phyloP scores from a whole-genome alignment of 2,329 filamentous ascomycete species.

The Hypoxylon sp. region DNA sequence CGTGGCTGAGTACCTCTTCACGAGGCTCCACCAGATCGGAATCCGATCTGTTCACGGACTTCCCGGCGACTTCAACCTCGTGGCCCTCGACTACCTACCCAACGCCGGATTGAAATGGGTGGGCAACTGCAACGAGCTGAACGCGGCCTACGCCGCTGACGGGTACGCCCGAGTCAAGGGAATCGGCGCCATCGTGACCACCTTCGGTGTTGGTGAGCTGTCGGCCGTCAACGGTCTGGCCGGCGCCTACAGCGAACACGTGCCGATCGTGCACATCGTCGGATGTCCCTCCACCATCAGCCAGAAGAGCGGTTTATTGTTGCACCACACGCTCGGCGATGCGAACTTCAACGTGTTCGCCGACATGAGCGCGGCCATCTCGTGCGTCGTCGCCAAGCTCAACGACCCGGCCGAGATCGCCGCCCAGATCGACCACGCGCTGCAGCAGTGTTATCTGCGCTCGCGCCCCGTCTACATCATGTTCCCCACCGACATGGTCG shows the following conservation, averaged over 20 bases:
- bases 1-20: conserved; percentile 74
- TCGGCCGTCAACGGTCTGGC: conserved; percentile 78
- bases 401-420: conserved; percentile 75
- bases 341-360: conserved; percentile 85
- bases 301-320: conserved; percentile 56
- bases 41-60: conserved; percentile 72
- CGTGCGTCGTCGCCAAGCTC: conserved; percentile 75
- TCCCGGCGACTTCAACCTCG: conserved; percentile 78
- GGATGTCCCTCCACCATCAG: conserved; percentile 58
- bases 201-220: conserved; percentile 79
- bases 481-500: conserved; percentile 82
- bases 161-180: conserved; percentile 79
- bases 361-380: conserved; percentile 78
- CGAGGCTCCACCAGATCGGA: conserved; percentile 68
- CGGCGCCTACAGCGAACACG: conserved; percentile 77
- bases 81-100: conserved; percentile 71
- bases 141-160: conserved; percentile 81
- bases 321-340: conserved; percentile 78
- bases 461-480: conserved; percentile 85
- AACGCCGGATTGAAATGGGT: conserved; percentile 69
- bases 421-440: conserved; percentile 77
- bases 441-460: conserved; percentile 76
- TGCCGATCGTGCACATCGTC: conserved; percentile 71
- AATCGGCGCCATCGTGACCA: conserved; percentile 75
- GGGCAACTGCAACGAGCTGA: conserved; percentile 76